Evolutionary conservation across 106 monocot species (phyloP).

Genomic region (Dactylorhiza incarnata): DNA sequence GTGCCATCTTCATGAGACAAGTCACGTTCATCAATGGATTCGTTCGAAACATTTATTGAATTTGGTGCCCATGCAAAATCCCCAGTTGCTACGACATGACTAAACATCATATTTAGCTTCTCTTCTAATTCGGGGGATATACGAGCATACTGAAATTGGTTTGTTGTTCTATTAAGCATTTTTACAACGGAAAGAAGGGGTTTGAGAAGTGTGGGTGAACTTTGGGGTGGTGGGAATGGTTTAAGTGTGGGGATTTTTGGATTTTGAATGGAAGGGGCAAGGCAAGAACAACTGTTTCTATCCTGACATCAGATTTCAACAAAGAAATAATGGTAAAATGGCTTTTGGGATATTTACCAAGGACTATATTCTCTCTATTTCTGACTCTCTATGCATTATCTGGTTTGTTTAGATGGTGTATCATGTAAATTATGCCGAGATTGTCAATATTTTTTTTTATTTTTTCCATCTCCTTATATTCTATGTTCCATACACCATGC

Average conservation of each 20-base stretch:
- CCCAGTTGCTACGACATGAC: too few species aligned
- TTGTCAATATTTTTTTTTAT: too few species aligned
- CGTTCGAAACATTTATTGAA: too few species aligned
- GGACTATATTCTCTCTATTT: background rate
- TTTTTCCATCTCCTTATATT: too few species aligned
- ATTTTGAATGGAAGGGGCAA: slow-evolving; percentile 6
- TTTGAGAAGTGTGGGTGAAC: slow-evolving; percentile 17
- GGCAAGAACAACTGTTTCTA: slow-evolving; percentile 9
- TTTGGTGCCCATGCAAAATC: too few species aligned
- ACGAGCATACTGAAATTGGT: too few species aligned
- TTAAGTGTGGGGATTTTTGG: background rate
- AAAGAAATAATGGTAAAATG: slow-evolving; percentile 23
- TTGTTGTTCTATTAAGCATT: too few species aligned
- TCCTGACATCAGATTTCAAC: slow-evolving; percentile 38
- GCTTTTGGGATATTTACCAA: background rate
- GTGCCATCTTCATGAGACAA: too few species aligned
- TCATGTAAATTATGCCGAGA: background rate
- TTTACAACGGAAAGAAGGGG: slow-evolving; percentile 1
- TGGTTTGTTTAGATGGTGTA: background rate
- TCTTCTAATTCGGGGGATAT: too few species aligned
- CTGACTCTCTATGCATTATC: background rate
- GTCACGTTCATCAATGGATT: too few species aligned
- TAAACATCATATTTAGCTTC: too few species aligned
- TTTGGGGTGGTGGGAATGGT: slow-evolving; percentile 24
- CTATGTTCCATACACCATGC: background rate